These are phyloP conservation scores for Microcyclospora tardicrescens DNA, from an alignment of 2,329 filamentous ascomycete genomes.

Conservation along the genomic window DNA sequence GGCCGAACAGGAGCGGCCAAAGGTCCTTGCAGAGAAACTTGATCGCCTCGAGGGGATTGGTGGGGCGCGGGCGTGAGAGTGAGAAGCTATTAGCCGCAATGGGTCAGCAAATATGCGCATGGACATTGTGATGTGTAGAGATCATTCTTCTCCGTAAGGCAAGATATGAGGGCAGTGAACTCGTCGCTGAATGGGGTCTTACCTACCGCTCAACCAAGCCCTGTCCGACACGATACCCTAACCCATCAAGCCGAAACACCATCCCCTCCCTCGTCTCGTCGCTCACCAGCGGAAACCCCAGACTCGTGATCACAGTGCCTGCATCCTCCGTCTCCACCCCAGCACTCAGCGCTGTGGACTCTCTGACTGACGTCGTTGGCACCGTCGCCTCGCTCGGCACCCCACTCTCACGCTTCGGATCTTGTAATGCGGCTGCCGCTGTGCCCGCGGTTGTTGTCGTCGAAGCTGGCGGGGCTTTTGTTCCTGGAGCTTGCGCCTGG, in stretches of 20 bases:
- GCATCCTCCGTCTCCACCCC: conserved; percentile 4
- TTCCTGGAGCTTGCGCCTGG: not conserved
- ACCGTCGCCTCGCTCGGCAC: no score
- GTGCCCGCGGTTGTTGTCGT: not conserved
- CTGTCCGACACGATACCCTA: conserved; percentile 86
- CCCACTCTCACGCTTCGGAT: no score
- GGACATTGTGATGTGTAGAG: not conserved
- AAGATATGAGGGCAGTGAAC: not conserved
- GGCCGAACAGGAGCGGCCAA: conserved; percentile 74
- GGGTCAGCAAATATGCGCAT: not conserved
- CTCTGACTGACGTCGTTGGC: not conserved
- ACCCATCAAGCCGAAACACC: conserved; percentile 66
- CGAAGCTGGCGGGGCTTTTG: not conserved
- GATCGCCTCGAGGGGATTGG: conserved; percentile 86
- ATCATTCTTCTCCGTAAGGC: not conserved
- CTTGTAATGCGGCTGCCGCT: not conserved
- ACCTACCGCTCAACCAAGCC: conserved; percentile 78
- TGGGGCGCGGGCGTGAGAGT: conserved; percentile 71
- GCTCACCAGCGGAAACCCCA: conserved; percentile 31
- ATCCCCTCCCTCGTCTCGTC: conserved; percentile 77
- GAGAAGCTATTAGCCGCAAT: conserved; percentile 48
- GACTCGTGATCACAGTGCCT: conserved; percentile 3
- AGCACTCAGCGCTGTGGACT: conserved; percentile 3
- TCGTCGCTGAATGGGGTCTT: not conserved
- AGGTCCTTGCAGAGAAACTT: conserved; percentile 98